phyloP scores from a whole-genome alignment of 768 basidiomycete genomes.

The Paxillus rubicundulus region DNA sequence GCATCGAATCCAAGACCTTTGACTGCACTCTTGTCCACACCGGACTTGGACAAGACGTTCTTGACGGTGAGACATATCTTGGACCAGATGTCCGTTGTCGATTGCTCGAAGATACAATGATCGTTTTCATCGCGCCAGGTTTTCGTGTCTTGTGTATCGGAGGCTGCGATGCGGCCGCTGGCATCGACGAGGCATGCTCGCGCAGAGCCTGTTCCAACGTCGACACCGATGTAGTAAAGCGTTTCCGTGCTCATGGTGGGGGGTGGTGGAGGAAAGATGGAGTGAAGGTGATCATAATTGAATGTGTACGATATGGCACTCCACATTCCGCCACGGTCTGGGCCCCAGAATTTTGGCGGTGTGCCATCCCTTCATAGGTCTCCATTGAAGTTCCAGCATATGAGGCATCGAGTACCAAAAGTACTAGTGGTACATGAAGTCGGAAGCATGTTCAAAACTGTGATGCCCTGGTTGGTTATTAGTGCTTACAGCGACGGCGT shows the following conservation, averaged over 20 bases:
- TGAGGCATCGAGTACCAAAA: background rate
- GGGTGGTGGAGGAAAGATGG: background rate
- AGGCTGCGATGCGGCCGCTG: slow-evolving; percentile 70
- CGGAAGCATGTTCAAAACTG: too few relatives aligned
- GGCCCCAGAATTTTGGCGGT: slow-evolving; percentile 2
- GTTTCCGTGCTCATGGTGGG: slow-evolving; percentile 35
- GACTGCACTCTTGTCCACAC: slow-evolving; percentile 56
- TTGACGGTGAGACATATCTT: slow-evolving; percentile 61
- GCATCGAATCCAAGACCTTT: slow-evolving; percentile 95
- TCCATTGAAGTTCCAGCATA: background rate
- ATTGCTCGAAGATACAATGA: slow-evolving; percentile 96
- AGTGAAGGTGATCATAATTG: background rate
- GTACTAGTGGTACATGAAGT: background rate
- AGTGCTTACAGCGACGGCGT: background rate
- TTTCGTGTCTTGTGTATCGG: slow-evolving; percentile 75
- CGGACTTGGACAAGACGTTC: slow-evolving; percentile 57
- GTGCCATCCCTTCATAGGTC: background rate
- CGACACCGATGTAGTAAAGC: slow-evolving; percentile 67
- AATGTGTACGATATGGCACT: slow-evolving; percentile 8
- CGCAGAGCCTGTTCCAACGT: slow-evolving; percentile 93
- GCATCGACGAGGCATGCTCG: slow-evolving; percentile 77
- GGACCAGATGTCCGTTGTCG: slow-evolving; percentile 83
- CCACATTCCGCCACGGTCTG: slow-evolving; percentile 7
- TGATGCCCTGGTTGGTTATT: background rate
- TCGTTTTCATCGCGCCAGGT: slow-evolving; percentile 85